Evolutionary conservation across 495 filamentous ascomycete species (phyloP).

Genomic region (Penicillium herquei): DNA sequence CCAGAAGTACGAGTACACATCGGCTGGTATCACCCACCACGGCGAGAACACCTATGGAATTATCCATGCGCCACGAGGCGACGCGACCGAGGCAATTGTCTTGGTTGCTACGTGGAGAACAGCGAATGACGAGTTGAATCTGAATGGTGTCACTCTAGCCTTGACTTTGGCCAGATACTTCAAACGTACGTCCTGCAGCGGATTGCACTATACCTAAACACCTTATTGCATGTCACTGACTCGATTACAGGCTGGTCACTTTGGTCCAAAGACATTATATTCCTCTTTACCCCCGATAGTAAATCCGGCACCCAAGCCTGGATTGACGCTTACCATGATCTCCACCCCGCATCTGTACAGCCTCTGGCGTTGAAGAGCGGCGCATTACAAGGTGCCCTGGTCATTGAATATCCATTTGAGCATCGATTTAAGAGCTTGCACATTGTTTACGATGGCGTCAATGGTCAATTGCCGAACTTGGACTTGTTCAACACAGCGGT

Average conservation of each 20-base stretch:
- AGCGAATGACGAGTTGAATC: slow-evolving; percentile 73
- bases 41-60: slow-evolving; percentile 95
- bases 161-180: slow-evolving; percentile 90
- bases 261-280: slow-evolving; percentile 98
- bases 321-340: slow-evolving; percentile 96
- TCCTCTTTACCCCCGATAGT: slow-evolving; percentile 85
- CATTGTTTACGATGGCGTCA: slow-evolving; percentile 93
- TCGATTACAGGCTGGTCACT: slow-evolving; percentile 74
- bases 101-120: slow-evolving; percentile 88
- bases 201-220: not conserved
- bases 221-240: not conserved
- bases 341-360: slow-evolving; percentile 66
- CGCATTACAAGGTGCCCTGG: slow-evolving; percentile 86
- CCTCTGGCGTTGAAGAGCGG: slow-evolving; percentile 89
- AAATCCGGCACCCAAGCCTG: slow-evolving; percentile 90
- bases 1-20: slow-evolving; percentile 79
- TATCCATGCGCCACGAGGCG: slow-evolving; percentile 90
- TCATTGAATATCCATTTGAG: slow-evolving; percentile 88
- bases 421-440: slow-evolving; percentile 81
- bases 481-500: slow-evolving; percentile 96
- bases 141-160: slow-evolving; percentile 80
- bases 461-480: slow-evolving; percentile 91
- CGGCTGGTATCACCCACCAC: slow-evolving; percentile 65
- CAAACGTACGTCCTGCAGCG: slow-evolving; percentile 55
- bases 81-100: slow-evolving; percentile 98